A percentile compares a stretch with the other conserved stretches of the same genome.
phyloP scores from a whole-genome alignment of 176 grass and related monocot genomes.

The Lolium multiflorum region DNA sequence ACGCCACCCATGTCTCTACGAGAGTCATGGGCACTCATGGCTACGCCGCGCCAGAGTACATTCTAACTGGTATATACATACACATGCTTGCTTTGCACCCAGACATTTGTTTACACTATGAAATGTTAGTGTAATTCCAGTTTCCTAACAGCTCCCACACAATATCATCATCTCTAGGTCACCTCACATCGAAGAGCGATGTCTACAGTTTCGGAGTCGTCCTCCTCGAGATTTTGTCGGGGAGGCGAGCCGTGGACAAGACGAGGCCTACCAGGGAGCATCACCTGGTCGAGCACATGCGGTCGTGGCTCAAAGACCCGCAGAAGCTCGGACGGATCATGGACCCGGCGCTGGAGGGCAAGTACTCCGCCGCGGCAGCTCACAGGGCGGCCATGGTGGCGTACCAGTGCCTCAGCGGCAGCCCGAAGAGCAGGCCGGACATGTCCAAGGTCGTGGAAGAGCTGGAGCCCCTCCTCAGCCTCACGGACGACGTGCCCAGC shows the following conservation, averaged over 20 bases:
- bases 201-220: constrained; percentile 90
- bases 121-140: background rate
- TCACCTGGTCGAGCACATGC: constrained; percentile 78
- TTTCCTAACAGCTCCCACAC: background rate
- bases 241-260: constrained; percentile 74
- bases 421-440: constrained; percentile 67
- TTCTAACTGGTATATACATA: constrained; percentile 60
- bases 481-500: constrained; percentile 36
- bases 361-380: constrained; percentile 47
- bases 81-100: no score
- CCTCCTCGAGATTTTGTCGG: constrained; percentile 64
- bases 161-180: constrained; percentile 46
- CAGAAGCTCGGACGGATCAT: constrained; percentile 56
- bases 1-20: constrained; percentile 82
- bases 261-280: constrained; percentile 57
- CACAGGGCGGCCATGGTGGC: constrained; percentile 68
- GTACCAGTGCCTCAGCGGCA: constrained; percentile 67
- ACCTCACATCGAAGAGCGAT: constrained; percentile 83
- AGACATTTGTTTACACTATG: background rate
- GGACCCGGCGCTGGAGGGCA: constrained; percentile 57
- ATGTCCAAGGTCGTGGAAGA: constrained; percentile 72
- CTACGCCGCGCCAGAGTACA: constrained; percentile 93
- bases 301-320: constrained; percentile 64
- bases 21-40: constrained; percentile 94
- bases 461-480: constrained; percentile 63